Evolutionary conservation across 345 rosid species (phyloP), one percentile per base, ranked within the genome.

Genomic region (Salix suchowensis): DNA sequence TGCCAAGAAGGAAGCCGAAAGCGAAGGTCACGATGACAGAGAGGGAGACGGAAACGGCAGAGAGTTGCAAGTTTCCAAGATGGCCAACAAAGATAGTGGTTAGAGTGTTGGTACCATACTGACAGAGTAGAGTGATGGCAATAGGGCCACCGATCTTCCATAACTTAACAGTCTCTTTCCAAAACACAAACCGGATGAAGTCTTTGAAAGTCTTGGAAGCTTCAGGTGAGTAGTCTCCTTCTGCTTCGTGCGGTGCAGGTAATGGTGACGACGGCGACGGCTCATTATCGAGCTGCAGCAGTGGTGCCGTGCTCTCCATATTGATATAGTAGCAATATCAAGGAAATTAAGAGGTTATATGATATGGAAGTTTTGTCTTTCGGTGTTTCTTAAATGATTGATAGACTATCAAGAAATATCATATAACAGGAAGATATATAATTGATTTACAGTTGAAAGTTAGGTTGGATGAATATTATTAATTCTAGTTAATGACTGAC

Each of bases 1-100:
- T 89, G 1, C 98, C 98, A 62, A 92, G 91, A 97, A 66, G 37
- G 69, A 32, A 34, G 23, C 69, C 69, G 23, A 66, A 66, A 21
- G 10, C 19, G 6, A 66, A 66, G 40, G 40, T 37, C 10, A 19
- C 4, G 24, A 66, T 34, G 40, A 66, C 69, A 18, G 69, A 66
- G 15, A 30, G 37, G 40, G 37, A 34, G 11, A 36, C 46, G 12
- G 40, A 66, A 4, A 66, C 69, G 69, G 69, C 69, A 18, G 69
- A 34, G 40, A 66, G 69, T 9, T 66, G 5, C 23, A 66, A 4
- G n/a, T 28, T 34, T 30, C 40, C 69, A 2, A 66, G 39, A 32
- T 30, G 40, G 40, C 69, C 69, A 30, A 37, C 69, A 8, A 66
- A 66, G n/a, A 34, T 32, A 18, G 37, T 21, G 23, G 69, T 66